Evolutionary conservation across 2,329 filamentous ascomycete genomes (phyloP).

Genomic region (Aureobasidium sp.): DNA sequence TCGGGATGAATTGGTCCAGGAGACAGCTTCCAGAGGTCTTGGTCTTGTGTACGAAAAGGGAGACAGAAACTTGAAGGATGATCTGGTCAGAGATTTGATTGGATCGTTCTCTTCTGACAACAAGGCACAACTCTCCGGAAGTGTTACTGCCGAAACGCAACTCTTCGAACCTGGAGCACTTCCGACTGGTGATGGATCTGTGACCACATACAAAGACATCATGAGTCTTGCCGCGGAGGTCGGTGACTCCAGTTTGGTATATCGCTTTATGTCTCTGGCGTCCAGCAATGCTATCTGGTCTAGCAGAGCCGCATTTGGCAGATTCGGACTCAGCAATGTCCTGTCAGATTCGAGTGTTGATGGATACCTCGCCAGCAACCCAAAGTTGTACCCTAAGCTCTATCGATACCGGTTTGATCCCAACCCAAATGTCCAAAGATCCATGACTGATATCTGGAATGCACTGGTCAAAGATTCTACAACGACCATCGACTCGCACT

Average conservation of each 20-base stretch:
- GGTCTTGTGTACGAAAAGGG: constrained; percentile 93
- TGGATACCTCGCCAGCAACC: constrained; percentile 67
- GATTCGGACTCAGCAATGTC: constrained; percentile 87
- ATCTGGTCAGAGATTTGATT: constrained; percentile 80
- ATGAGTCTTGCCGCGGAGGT: constrained; percentile 93
- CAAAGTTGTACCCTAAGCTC: constrained; percentile 90
- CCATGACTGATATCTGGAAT: constrained; percentile 98
- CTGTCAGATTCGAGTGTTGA: constrained; percentile 72
- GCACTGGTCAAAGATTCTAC: constrained; percentile 85
- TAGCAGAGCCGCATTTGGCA: constrained; percentile 89
- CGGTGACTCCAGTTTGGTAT: constrained; percentile 90
- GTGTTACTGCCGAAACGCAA: constrained; percentile 84
- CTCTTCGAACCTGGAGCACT: constrained; percentile 86
- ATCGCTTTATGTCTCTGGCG: constrained; percentile 96
- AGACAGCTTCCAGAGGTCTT: constrained; percentile 84
- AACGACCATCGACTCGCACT: constrained; percentile 68
- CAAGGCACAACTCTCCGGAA: constrained; percentile 60
- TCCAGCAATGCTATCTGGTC: constrained; percentile 96
- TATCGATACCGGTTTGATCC: constrained; percentile 94
- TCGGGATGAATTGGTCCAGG: constrained; percentile 88
- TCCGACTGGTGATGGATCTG: constrained; percentile 81
- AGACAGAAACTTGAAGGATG: constrained; percentile 68
- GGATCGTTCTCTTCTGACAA: constrained; percentile 74
- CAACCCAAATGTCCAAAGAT: constrained; percentile 82
- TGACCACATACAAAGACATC: constrained; percentile 97